A percentile compares a stretch with the other conserved stretches of the same genome.
Conservation (phyloP, 495 filamentous ascomycete genomes). For the Hypoxylon fuscum region DNA sequence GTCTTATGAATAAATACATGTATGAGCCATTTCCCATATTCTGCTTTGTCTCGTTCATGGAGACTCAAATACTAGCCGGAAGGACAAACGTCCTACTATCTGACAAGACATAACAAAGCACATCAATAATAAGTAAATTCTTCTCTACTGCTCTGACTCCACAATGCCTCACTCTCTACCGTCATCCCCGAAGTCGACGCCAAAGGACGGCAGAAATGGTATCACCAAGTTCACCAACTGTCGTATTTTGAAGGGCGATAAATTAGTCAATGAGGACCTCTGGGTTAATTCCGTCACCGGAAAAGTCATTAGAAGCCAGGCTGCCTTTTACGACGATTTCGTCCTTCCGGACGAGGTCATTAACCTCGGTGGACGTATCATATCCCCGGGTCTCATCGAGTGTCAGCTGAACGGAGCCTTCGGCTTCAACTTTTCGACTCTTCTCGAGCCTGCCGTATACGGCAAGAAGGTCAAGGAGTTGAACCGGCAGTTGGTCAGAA, state of each 20-base stretch:
- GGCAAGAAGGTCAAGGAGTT: constrained; percentile 70
- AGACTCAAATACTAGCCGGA: constrained; percentile 36
- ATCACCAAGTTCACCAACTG: constrained; percentile 89
- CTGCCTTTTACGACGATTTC: constrained; percentile 76
- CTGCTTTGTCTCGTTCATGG: constrained; percentile 38
- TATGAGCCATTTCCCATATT: constrained; percentile 33
- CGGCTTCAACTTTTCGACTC: constrained; percentile 83
- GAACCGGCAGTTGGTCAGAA: constrained; percentile 72
- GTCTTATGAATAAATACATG: constrained; percentile 35
- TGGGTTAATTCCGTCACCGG: constrained; percentile 81
- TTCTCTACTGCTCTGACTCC: constrained; percentile 2
- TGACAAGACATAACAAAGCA: constrained; percentile 41
- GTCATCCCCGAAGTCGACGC: constrained; percentile 45
- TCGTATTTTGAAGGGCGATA: constrained; percentile 68
- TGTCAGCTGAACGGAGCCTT: constrained; percentile 87
- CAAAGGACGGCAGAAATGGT: constrained; percentile 49
- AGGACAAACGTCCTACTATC: constrained; percentile 40
- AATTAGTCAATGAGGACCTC: constrained; percentile 74
- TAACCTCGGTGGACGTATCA: constrained; percentile 78
- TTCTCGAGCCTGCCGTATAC: constrained; percentile 73
- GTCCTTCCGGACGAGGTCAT: constrained; percentile 66
- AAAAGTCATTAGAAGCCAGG: constrained; percentile 78
- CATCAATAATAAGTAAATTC: neutral
- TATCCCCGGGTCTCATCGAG: constrained; percentile 85
- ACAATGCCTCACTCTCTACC: constrained; percentile 47